Evolutionary conservation across 176 grass and related monocot species (phyloP).

Genomic region (Metroxylon sagu): DNA sequence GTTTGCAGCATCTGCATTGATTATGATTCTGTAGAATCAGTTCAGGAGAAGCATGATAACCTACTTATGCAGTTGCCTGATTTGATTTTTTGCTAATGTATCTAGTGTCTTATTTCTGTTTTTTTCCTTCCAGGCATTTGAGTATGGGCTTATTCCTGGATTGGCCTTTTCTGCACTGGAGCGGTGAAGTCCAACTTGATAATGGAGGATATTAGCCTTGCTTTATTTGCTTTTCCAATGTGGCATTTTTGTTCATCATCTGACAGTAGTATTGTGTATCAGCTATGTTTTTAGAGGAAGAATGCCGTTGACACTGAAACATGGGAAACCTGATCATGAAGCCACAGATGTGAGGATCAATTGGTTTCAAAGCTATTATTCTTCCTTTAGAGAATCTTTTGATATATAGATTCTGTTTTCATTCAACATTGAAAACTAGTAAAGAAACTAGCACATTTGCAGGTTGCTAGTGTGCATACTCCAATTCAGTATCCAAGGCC

Average conservation of each 20-base stretch:
- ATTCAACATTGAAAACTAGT: background rate
- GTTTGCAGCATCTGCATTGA: background rate
- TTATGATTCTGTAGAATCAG: no score
- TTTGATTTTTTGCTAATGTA: background rate
- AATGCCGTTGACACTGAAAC: conserved; percentile 75
- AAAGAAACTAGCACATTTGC: conserved; percentile 18
- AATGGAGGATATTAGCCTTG: background rate
- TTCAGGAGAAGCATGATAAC: no score
- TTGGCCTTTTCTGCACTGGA: conserved; percentile 91
- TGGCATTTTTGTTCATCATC: background rate
- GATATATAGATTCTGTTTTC: conserved; percentile 12
- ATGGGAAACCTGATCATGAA: conserved; percentile 81
- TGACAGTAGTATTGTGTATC: conserved; percentile 22
- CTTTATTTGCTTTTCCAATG: background rate
- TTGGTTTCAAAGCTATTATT: conserved; percentile 3
- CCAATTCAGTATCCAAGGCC: conserved; percentile 70
- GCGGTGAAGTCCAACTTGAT: conserved; percentile 38
- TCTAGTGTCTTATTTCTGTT: background rate
- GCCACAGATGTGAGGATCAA: conserved; percentile 70
- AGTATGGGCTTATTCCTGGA: conserved; percentile 78
- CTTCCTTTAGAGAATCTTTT: background rate
- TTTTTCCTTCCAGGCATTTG: conserved; percentile 61
- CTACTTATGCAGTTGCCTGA: no score
- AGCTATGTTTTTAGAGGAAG: conserved; percentile 90
- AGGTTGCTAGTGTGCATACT: conserved; percentile 49